Evolutionary conservation across 768 basidiomycete genomes (phyloP), one percentile per base, ranked within the genome.

Genomic region (Udeniomyces megalosporus): DNA sequence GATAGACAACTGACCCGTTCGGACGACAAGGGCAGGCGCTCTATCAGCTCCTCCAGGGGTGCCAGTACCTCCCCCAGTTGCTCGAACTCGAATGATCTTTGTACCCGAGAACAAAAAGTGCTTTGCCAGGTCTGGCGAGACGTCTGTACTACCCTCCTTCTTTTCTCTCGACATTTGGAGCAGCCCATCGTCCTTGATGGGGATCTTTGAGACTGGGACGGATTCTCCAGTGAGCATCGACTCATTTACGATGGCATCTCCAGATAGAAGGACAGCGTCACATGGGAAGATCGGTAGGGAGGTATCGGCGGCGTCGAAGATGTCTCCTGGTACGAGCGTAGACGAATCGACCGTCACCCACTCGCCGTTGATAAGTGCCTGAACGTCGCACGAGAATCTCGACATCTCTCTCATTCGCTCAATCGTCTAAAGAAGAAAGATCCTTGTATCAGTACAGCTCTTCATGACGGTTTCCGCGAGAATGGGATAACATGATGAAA

Each of bases 151-250:
- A 35, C 74, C 74, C 7, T 60, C 50, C 52, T 71, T 72, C 62
- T 57, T n/a, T 55, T 61, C 60, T n/a, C 4, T 50, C 74, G 80
- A 88, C 86, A 91, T 66, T 76, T 78, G 47, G 74, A 71, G 46
- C 4, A 96, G 77, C 57, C 84, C 84, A 29, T 84, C 84, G 67
- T 89, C 85, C 69, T 84, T 89, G 62, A 84, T 80, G 0, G 92
- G 85, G 22, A 80, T 74, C 72, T 99, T 99, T 71, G 87, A 87
- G 56, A 99, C 89, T 2, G 95, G 95, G 0, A 99, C 88, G 66
- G 91, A 95, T 75, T 99, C 95, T 14, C 95, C 95, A 0, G 95
- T 75, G 26, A 99, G 81, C 95, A 99, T 97, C 66, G 90, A 93
- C 75, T 99, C 95, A 72, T 97, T 97, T 55, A 97, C 85, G 62